These are phyloP conservation scores for Colletotrichum sp. DNA, from an alignment of 2,329 filamentous ascomycete species.

Conservation along the genomic window DNA sequence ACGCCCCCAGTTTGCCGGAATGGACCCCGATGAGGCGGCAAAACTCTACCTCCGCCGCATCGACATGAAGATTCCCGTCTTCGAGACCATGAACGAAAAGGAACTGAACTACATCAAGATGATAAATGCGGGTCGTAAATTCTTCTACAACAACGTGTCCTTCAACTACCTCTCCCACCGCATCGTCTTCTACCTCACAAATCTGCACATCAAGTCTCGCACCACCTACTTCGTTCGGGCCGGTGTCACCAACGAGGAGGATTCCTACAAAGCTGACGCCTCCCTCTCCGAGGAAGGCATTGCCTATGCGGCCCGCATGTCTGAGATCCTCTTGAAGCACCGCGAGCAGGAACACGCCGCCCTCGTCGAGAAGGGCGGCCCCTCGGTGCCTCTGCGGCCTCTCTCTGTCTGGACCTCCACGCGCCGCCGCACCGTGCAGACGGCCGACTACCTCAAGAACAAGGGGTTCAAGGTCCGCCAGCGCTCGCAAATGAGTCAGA, in stretches of 20 bases:
- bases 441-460: slow-evolving; percentile 79
- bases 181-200: slow-evolving; percentile 98
- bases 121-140: slow-evolving; percentile 94
- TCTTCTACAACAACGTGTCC: slow-evolving; percentile 95
- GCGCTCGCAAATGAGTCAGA: slow-evolving; percentile 93
- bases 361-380: slow-evolving; percentile 70
- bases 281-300: slow-evolving; percentile 80
- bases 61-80: slow-evolving; percentile 89
- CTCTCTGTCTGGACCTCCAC: slow-evolving; percentile 96
- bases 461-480: slow-evolving; percentile 87
- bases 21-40: slow-evolving; percentile 91
- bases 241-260: slow-evolving; percentile 84
- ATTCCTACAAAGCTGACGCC: slow-evolving; percentile 91
- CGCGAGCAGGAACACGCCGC: slow-evolving; percentile 80
- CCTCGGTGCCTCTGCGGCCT: slow-evolving; percentile 73
- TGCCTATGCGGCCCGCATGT: slow-evolving; percentile 85
- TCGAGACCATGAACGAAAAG: slow-evolving; percentile 93
- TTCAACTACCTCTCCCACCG: slow-evolving; percentile 97
- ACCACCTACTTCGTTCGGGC: slow-evolving; percentile 93
- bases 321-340: slow-evolving; percentile 80
- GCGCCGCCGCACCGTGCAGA: slow-evolving; percentile 87
- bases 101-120: slow-evolving; percentile 99
- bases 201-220: slow-evolving; percentile 93
- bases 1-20: slow-evolving; percentile 74
- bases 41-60: slow-evolving; percentile 91